phyloP scores from a whole-genome alignment of 2,329 filamentous ascomycete species.

The Phaeosphaeriaceae sp. region DNA sequence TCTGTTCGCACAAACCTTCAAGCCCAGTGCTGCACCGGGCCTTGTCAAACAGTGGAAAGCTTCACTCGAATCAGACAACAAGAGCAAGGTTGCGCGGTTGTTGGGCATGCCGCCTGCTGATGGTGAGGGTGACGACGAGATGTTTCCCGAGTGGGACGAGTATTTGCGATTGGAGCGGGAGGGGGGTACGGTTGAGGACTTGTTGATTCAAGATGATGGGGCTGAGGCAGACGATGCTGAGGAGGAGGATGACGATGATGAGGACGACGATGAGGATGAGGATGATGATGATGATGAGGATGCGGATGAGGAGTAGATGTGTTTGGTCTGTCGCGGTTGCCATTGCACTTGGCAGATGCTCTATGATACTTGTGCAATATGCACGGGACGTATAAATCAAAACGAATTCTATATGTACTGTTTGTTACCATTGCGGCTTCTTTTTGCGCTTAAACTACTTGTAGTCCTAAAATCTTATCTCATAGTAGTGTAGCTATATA shows the following conservation, averaged over 20 bases:
- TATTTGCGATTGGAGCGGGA: conserved; percentile 82
- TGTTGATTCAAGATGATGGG: conserved; percentile 38
- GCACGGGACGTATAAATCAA: too few species aligned
- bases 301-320: conserved; percentile 22
- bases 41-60: conserved; percentile 83
- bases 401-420: too few species aligned
- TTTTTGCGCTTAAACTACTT: too few species aligned
- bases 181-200: conserved; percentile 58
- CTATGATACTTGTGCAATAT: too few species aligned
- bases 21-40: conserved; percentile 74
- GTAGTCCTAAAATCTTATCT: too few species aligned
- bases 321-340: background rate
- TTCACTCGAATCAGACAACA: conserved; percentile 81
- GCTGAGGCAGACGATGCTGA: conserved; percentile 42
- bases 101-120: conserved; percentile 79
- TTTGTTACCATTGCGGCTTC: too few species aligned
- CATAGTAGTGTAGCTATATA: too few species aligned
- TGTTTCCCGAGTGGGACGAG: conserved; percentile 97
- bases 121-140: conserved; percentile 69
- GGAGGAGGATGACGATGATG: conserved; percentile 40
- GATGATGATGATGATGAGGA: conserved; percentile 33
- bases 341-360: too few species aligned
- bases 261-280: conserved; percentile 36
- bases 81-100: conserved; percentile 81
- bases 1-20: conserved; percentile 93